Conservation (phyloP, 2,329 filamentous ascomycete species). For the Periconia macrospinosa region DNA sequence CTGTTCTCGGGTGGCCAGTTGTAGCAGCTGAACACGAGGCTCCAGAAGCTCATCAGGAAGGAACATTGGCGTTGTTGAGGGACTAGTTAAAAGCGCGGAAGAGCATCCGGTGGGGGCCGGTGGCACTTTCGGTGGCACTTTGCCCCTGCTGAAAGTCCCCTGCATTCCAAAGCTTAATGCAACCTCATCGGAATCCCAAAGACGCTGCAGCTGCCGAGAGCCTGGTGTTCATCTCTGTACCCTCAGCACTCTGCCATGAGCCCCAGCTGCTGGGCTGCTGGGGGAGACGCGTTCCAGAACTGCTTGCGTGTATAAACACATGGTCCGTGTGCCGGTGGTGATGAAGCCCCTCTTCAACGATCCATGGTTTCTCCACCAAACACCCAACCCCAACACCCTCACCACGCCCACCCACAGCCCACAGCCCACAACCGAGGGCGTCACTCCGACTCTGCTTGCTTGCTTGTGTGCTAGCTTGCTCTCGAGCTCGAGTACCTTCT, state of each 20-base stretch:
- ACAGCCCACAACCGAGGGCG: background rate
- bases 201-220: background rate
- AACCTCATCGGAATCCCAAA: background rate
- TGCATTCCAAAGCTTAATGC: background rate
- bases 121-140: background rate
- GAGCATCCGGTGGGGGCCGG: background rate
- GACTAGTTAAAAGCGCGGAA: no score
- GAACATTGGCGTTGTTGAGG: no score
- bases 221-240: background rate
- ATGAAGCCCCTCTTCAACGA: background rate
- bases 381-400: background rate
- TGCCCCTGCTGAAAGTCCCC: background rate
- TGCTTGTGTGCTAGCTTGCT: background rate
- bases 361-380: background rate
- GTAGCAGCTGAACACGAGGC: no score
- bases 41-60: no score
- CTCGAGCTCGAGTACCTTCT: background rate
- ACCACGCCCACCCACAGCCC: background rate
- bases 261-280: background rate
- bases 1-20: no score
- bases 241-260: background rate
- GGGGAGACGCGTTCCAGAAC: background rate
- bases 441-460: background rate
- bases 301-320: background rate
- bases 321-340: background rate